Percentiles rank a stretch among this genome's conserved stretches.
Conservation (phyloP, 2,329 filamentous ascomycete genomes). For the Aspergillus sp. region DNA sequence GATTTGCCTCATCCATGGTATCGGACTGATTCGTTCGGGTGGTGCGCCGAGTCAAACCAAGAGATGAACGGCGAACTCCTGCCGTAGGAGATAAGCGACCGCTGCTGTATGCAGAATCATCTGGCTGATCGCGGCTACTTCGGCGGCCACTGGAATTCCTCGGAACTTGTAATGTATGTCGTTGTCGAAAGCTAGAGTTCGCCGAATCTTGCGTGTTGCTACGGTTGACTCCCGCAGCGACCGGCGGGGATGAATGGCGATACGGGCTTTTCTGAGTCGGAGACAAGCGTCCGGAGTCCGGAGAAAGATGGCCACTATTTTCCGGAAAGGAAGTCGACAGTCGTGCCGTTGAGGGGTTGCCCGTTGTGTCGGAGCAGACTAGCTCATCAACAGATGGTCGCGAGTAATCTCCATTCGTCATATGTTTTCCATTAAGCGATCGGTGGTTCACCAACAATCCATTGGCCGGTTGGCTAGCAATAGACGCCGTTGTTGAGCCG, state of each 20-base stretch:
- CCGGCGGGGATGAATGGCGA: constrained; percentile 46
- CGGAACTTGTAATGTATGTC: constrained; percentile 86
- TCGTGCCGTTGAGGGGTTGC: constrained; percentile 29
- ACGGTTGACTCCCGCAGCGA: constrained; percentile 58
- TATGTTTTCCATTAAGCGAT: constrained; percentile 27
- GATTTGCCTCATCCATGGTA: constrained; percentile 76
- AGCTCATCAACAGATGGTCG: constrained; percentile 33
- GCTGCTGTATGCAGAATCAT: constrained; percentile 63
- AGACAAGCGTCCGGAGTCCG: constrained; percentile 31
- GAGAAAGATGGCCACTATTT: constrained; percentile 30
- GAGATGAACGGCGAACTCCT: constrained; percentile 71
- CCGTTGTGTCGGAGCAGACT: constrained; percentile 27
- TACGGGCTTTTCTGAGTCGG: constrained; percentile 29
- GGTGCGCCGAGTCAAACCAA: constrained; percentile 74
- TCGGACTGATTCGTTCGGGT: constrained; percentile 87
- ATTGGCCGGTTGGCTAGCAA: constrained; percentile 28
- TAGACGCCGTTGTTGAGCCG: constrained; percentile 25
- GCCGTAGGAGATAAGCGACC: constrained; percentile 79
- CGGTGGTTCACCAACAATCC: constrained; percentile 23
- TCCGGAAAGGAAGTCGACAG: constrained; percentile 37
- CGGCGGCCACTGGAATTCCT: constrained; percentile 61
- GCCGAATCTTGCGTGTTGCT: constrained; percentile 55
- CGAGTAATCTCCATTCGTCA: constrained; percentile 33
- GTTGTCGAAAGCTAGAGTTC: constrained; percentile 67
- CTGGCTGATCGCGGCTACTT: constrained; percentile 66